Base-by-base conservation (phyloP, 805 yeast species). In the Candida nonsorbophila region DNA sequence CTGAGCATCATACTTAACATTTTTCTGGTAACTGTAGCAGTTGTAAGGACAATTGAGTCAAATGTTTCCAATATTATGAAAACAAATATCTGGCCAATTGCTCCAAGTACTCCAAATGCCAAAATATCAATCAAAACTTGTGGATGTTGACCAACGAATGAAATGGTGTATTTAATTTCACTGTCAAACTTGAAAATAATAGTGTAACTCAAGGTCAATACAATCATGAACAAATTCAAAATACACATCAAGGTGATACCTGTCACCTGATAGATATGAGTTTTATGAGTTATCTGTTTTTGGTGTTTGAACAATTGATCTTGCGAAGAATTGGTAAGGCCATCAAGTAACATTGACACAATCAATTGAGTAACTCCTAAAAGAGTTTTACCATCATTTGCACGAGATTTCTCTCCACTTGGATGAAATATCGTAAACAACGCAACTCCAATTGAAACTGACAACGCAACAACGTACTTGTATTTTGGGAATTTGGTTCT, bases 11-110 rank as follows among this genome's bases (percentile, higher is more conserved):
- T 90, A 22, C 97, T 86, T 27, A 87, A 64, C 96, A 92, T 90
- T 49, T 92, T 92, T 44, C 99, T 72, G 1, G 98, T 90, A 7
- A 92, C 97, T 0, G 97, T 92, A 11, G 94, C 90, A 22, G 95
- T 90, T 16, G 90, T 87, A 31, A 92, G 64, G 0, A 84, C 73
- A 36, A 92, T 62, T 2, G 96, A 85, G 27, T 90, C 95, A 50
- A 84, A 92, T 34, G 74, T 69, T 43, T 85, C 92, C 25, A 92
- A 60, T 2, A 95, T 86, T 30, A 77, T 56, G 50, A 88, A 92
- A 24, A 92, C 85, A 58, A 94, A 92, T n/a, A 88, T 74, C 55
- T 92, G 97, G 10, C 99, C 99, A 16, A 86, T 46, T 0, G 97
- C 79, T 2, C 97, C 98, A 49, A 85, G 79, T 1, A 77, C 30